phyloP scores from a whole-genome alignment of 768 basidiomycete species.

The Termitomyces sp. region DNA sequence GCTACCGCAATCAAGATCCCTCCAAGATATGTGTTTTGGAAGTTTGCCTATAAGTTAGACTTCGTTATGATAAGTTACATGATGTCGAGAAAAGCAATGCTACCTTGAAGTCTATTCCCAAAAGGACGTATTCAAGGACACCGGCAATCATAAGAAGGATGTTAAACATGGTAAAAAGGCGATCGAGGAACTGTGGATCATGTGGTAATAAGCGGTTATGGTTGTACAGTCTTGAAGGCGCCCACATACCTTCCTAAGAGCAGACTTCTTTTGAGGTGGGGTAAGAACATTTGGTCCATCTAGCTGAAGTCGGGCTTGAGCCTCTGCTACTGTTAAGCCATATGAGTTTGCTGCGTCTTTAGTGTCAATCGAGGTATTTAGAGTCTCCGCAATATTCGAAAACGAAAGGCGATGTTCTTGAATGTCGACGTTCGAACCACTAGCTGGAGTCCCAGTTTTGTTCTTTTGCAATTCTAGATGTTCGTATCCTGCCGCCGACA shows the following conservation, averaged over 20 bases:
- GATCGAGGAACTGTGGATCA: slow-evolving; percentile 50
- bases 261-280: slow-evolving; percentile 62
- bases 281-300: slow-evolving; percentile 62
- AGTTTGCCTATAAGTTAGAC: slow-evolving; percentile 37
- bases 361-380: slow-evolving; percentile 45
- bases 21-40: slow-evolving; percentile 63
- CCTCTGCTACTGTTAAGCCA: slow-evolving; percentile 49
- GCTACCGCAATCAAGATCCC: slow-evolving; percentile 64
- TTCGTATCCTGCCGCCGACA: slow-evolving; percentile 65
- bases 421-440: slow-evolving; percentile 47
- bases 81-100: neutral
- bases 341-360: slow-evolving; percentile 44
- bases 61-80: slow-evolving; percentile 8
- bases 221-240: neutral
- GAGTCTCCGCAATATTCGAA: slow-evolving; percentile 28
- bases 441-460: slow-evolving; percentile 20
- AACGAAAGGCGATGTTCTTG: slow-evolving; percentile 47
- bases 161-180: slow-evolving; percentile 60
- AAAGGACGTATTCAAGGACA: slow-evolving; percentile 57
- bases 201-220: neutral
- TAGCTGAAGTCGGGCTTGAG: slow-evolving; percentile 42
- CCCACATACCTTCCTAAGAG: slow-evolving; percentile 47
- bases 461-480: slow-evolving; percentile 43
- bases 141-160: slow-evolving; percentile 62
- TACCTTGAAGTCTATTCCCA: slow-evolving; percentile 58